Conservation (phyloP, 192 early-diverging fungal species). For the Podila epicladia region DNA sequence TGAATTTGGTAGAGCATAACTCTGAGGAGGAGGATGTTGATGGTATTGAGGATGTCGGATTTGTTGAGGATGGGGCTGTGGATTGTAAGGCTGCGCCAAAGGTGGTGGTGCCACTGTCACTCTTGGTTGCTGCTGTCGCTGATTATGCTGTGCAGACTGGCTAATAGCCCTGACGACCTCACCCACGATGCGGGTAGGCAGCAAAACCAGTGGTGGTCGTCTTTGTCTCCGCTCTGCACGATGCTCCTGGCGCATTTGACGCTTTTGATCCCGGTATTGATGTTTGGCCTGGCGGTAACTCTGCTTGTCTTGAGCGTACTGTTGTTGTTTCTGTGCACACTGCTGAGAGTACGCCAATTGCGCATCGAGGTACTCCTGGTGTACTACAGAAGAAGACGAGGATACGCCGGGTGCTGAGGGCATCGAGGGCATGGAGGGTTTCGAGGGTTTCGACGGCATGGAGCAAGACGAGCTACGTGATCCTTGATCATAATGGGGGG, state of each 20-base stretch:
- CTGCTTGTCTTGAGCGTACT: not conserved
- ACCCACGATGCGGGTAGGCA: not conserved
- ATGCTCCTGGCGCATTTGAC: not conserved
- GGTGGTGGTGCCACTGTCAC: not conserved
- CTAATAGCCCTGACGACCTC: not conserved
- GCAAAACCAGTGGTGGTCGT: not conserved
- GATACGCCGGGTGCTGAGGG: not conserved
- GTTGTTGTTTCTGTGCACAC: not conserved
- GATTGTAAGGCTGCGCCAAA: not conserved
- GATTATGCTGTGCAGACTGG: not conserved
- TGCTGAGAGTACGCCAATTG: constrained; percentile 5
- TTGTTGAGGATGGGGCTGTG: not conserved
- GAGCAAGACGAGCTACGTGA: not conserved
- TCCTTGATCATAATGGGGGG: not conserved
- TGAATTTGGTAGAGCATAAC: not conserved
- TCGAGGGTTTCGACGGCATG: too few relatives aligned
- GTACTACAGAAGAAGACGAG: not conserved
- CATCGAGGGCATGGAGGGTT: not conserved
- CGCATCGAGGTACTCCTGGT: too few relatives aligned
- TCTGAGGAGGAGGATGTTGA: not conserved
- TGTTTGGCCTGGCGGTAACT: not conserved
- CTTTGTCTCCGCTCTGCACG: not conserved
- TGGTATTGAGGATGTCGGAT: not conserved
- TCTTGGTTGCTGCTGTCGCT: not conserved
- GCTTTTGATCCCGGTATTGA: constrained; percentile 6